These are phyloP conservation scores for Atkinsonella texensis DNA, from an alignment of 2,329 filamentous ascomycete species.

Conservation along the genomic window DNA sequence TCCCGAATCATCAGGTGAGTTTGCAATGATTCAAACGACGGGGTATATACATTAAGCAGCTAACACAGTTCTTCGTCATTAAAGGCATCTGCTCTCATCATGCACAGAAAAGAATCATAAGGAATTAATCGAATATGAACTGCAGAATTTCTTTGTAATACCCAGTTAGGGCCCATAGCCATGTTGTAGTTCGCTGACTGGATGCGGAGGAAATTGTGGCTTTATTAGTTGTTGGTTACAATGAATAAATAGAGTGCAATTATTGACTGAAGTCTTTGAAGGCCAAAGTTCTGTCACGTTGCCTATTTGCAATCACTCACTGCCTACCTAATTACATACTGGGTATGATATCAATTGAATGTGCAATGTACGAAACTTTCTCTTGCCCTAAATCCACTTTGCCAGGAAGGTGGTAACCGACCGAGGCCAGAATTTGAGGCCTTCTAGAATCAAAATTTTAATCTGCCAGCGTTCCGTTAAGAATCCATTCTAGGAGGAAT, in stretches of 20 bases:
- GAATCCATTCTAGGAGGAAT: slow-evolving; percentile 55
- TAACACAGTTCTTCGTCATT: not conserved
- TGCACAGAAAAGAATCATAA: slow-evolving; percentile 16
- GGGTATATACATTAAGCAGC: not conserved
- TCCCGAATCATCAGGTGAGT: slow-evolving; percentile 74
- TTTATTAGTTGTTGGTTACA: too few species aligned
- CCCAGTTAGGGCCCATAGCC: too few species aligned
- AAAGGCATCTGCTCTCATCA: slow-evolving; percentile 21
- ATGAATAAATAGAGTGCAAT: not conserved
- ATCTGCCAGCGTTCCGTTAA: slow-evolving; percentile 80
- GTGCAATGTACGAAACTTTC: slow-evolving; percentile 27
- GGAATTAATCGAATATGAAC: not conserved
- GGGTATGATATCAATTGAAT: too few species aligned
- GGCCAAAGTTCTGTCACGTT: too few species aligned
- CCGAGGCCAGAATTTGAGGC: slow-evolving; percentile 18
- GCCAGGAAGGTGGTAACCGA: slow-evolving; percentile 15
- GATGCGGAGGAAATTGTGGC: too few species aligned
- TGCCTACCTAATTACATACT: too few species aligned
- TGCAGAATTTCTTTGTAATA: too few species aligned
- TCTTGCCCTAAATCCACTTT: slow-evolving; percentile 27
- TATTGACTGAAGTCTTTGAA: not conserved
- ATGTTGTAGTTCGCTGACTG: too few species aligned
- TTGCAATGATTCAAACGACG: not conserved
- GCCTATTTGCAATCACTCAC: not conserved
- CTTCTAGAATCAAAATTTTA: slow-evolving; percentile 26